A percentile compares a stretch with the other conserved stretches of the same genome.
Conservation (phyloP, 495 filamentous ascomycete species). For the Jackrogersella multiformis region DNA sequence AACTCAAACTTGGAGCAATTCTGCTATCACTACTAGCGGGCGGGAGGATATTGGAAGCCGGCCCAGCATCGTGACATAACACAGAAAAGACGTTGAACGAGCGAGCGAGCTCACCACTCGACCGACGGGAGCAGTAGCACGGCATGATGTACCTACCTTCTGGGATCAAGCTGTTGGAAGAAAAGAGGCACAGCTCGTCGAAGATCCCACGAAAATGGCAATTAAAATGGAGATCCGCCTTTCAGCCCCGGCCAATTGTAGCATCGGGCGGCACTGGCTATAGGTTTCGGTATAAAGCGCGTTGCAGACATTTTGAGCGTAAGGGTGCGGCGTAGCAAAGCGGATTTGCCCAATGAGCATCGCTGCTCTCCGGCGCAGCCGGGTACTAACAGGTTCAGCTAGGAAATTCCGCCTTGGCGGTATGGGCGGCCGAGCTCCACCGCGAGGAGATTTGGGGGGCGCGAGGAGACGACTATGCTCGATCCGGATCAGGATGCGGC, state of each 20-base stretch:
- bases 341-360: background rate
- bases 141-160: constrained; percentile 8
- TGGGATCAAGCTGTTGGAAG: background rate
- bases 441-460: background rate
- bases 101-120: background rate
- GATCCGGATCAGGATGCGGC: background rate
- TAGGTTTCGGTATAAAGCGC: background rate
- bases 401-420: constrained; percentile 1
- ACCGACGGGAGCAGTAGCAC: background rate
- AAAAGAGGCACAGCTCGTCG: constrained; percentile 2
- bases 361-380: background rate
- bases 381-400: background rate
- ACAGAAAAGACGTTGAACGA: background rate
- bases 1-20: background rate
- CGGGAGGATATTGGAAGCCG: background rate
- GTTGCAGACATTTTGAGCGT: constrained; percentile 2
- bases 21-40: background rate
- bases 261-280: background rate
- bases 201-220: constrained; percentile 1
- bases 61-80: constrained; percentile 14
- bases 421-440: background rate
- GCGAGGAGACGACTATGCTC: background rate
- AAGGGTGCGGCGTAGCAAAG: constrained; percentile 21
- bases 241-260: background rate
- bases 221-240: background rate